Evolutionary conservation across 2,329 filamentous ascomycete species (phyloP).

Genomic region (Coniochaeta ligniaria): DNA sequence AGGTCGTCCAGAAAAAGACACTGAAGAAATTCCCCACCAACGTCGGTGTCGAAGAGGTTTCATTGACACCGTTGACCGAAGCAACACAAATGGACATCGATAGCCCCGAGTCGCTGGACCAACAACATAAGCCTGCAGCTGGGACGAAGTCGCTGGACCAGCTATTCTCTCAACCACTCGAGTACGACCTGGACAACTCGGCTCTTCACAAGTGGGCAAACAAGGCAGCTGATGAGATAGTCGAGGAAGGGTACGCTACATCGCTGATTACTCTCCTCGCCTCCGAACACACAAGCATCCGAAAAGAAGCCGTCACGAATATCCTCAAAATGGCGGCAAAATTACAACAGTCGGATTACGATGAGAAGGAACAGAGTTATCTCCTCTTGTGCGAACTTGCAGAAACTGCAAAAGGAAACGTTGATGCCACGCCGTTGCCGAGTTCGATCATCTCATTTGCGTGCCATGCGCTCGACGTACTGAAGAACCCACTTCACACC

Average conservation of each 20-base stretch:
- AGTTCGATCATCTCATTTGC: slow-evolving; percentile 73
- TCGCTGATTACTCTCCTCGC: slow-evolving; percentile 68
- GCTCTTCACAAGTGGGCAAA: slow-evolving; percentile 59
- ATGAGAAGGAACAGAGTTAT: slow-evolving; percentile 72
- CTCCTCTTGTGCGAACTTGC: slow-evolving; percentile 72
- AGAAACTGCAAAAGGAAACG: slow-evolving; percentile 58
- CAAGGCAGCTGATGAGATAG: slow-evolving; percentile 70
- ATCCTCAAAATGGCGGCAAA: slow-evolving; percentile 58
- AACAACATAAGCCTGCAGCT: neutral
- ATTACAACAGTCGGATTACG: slow-evolving; percentile 61
- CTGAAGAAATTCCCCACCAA: neutral
- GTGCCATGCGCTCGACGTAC: slow-evolving; percentile 58
- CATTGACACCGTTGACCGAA: neutral
- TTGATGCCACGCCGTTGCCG: slow-evolving; percentile 55
- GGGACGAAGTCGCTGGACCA: slow-evolving; percentile 38
- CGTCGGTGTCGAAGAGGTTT: neutral
- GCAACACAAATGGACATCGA: neutral
- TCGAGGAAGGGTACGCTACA: slow-evolving; percentile 69
- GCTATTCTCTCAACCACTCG: slow-evolving; percentile 41
- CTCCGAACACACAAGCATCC: slow-evolving; percentile 67
- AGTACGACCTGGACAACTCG: slow-evolving; percentile 40
- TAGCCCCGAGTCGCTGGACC: slow-evolving; percentile 6
- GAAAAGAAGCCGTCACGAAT: slow-evolving; percentile 68
- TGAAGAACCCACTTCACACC: slow-evolving; percentile 70
- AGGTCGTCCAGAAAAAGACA: slow-evolving; percentile 23